phyloP scores from a whole-genome alignment of 805 yeast genomes.

The Kodamaea fukazawae region DNA sequence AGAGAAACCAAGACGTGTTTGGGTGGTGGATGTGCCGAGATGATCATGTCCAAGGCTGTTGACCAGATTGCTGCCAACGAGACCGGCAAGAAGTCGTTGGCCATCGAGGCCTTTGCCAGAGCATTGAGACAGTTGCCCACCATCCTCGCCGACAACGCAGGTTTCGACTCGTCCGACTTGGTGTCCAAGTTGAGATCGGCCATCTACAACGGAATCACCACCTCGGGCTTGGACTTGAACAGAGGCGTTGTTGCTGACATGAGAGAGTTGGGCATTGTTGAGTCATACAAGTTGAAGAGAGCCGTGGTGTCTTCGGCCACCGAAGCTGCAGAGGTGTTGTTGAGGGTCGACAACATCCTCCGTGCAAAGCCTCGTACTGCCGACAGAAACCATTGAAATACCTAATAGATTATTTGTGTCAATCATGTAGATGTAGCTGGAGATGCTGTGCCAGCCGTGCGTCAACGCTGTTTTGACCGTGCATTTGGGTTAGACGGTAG shows the following conservation, averaged over 20 bases:
- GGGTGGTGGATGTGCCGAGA: slow-evolving; percentile 89
- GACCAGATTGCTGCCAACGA: slow-evolving; percentile 89
- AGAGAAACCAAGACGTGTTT: slow-evolving; percentile 86
- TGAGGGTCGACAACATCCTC: slow-evolving; percentile 94
- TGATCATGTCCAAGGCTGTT: slow-evolving; percentile 95
- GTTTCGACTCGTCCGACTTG: slow-evolving; percentile 88
- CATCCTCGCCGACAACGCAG: slow-evolving; percentile 95
- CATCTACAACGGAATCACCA: slow-evolving; percentile 85
- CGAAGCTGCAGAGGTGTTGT: slow-evolving; percentile 96
- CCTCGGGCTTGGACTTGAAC: slow-evolving; percentile 87
- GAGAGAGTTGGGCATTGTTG: slow-evolving; percentile 91
- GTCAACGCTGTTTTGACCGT: too few relatives aligned
- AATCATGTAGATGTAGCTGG: too few relatives aligned
- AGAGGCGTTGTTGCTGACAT: slow-evolving; percentile 86
- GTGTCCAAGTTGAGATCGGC: slow-evolving; percentile 88
- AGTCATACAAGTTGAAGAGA: slow-evolving; percentile 84
- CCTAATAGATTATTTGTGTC: too few relatives aligned
- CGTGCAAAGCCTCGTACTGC: slow-evolving; percentile 98
- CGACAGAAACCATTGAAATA: slow-evolving; percentile 58
- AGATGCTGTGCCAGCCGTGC: too few relatives aligned
- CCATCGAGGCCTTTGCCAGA: slow-evolving; percentile 90
- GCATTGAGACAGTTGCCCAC: slow-evolving; percentile 95
- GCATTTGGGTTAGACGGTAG: too few relatives aligned
- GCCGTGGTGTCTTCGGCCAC: slow-evolving; percentile 94
- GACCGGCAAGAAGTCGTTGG: slow-evolving; percentile 89